A percentile compares a stretch with the other conserved stretches of the same genome.
phyloP scores from a whole-genome alignment of 768 basidiomycete species.

The Kwoniella bestiolae region DNA sequence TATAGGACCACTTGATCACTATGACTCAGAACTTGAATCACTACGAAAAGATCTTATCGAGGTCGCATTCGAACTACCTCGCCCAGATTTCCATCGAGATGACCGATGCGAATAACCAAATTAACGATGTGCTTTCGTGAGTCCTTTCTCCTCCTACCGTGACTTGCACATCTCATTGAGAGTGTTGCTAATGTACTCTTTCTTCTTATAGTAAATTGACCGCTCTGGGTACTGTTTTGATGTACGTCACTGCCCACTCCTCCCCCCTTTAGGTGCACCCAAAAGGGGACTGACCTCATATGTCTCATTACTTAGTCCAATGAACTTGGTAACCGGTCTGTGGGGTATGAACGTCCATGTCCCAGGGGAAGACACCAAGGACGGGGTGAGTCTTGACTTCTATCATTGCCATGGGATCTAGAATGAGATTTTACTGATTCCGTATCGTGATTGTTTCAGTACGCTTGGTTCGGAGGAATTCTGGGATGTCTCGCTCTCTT shows the following conservation, averaged over 20 bases:
- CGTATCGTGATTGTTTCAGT: slow-evolving; percentile 47
- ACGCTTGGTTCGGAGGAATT: slow-evolving; percentile 85
- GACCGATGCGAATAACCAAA: slow-evolving; percentile 99
- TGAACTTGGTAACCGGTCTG: slow-evolving; percentile 89
- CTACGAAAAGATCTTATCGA: slow-evolving; percentile 98
- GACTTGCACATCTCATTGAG: neutral
- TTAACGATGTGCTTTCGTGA: slow-evolving; percentile 90
- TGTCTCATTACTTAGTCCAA: slow-evolving; percentile 37
- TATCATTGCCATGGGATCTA: slow-evolving; percentile 14
- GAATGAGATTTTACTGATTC: neutral
- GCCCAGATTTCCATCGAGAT: slow-evolving; percentile 99
- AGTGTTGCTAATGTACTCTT: neutral
- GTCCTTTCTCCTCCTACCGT: slow-evolving; percentile 11
- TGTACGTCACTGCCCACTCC: slow-evolving; percentile 71
- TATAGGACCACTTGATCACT: slow-evolving; percentile 91
- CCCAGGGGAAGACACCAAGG: slow-evolving; percentile 64
- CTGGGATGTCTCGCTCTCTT: slow-evolving; percentile 78
- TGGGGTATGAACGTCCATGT: slow-evolving; percentile 99
- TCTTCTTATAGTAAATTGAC: slow-evolving; percentile 70
- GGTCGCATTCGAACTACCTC: slow-evolving; percentile 98
- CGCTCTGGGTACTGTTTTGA: slow-evolving; percentile 93
- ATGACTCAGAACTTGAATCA: slow-evolving; percentile 99
- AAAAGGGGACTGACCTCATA: neutral
- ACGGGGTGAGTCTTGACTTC: slow-evolving; percentile 44
- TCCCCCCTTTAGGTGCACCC: no score